Evolutionary conservation across 148 eudicot genomes (phyloP), one percentile per base, ranked within the genome.

Genomic region (Rhododendron molle): DNA sequence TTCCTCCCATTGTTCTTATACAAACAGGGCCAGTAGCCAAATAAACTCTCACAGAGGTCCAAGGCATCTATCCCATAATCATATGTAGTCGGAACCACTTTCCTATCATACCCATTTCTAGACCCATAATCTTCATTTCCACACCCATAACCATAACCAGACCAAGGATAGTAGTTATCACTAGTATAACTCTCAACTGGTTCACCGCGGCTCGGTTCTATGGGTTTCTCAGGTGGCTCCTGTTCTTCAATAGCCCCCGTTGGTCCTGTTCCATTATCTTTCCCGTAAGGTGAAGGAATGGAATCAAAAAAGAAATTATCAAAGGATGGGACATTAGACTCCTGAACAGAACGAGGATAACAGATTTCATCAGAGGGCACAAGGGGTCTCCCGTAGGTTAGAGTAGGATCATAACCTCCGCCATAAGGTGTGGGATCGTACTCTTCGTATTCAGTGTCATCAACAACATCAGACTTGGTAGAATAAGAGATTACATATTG

Each of bases 1-100:
- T 54, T 62, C 60, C 21, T 65, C 78, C 89, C 83, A 9, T 86
- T 86, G 76, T 76, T 87, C 92, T 88, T 91, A 36, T 84, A 87
- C 81, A 94, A 89, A 81, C 98, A 96, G 0, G 99, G 99, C 91
- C 95, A 96, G 77, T 94, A 91, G 16, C 99, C 99, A 88, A 96
- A 93, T 34, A 96, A 34, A 44, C 90, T 89, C 23, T 94, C 98
- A 92, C 99, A 96, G n/a, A 93, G 60, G 26, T 93, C 96, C 78
- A 90, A 26, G 1, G 89, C 89, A 82, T 93, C 95, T 78, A 91
- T 81, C 0, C 94, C 95, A 78, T 90, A 93, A 23, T 94, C 99
- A 30, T 89, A 83, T 23, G 94, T 92, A 0, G 89, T 87, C 80
- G 88, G 92, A 76, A 87, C 44, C 86, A 87, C 81, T 84, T 88